Evolutionary conservation across 2,329 filamentous ascomycete species (phyloP), one percentile per base, ranked within the genome.

Genomic region (Talaromyces sp.): DNA sequence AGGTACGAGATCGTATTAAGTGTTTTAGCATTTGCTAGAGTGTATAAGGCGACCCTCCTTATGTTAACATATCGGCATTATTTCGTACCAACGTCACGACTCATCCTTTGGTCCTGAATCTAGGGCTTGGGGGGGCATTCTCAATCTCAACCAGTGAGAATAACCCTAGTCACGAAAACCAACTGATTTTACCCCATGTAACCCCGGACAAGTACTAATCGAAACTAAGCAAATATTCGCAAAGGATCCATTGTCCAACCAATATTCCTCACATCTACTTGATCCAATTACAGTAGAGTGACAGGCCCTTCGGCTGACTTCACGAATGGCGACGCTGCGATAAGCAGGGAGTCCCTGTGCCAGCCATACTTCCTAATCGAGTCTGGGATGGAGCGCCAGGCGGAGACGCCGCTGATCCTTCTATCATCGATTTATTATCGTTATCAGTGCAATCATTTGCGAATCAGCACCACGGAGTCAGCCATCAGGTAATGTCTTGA

Each of bases 321-420:
- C 54, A 28, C 54, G 54, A 57, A 57, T 57, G 18, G 33, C 54
- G 33, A 35, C 54, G 25, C 25, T 18, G 35, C 54, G 54, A 57
- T 57, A 57, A 57, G 54, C 35, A 39, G 28, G 33, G 33, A 56
- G 23, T 16, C 9, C n/a, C 14, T 31, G n/a, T 28, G 46, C 23
- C 21, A 48, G 12, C 12, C 31, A 21, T 5, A 35, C 18, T 56
- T 56, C 52, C 52, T 56, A 56, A 56, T 37, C 35, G 52, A 39
- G 52, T n/a, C 52, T 55, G 16, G 11, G 52, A 55, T 55, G 48
- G n/a, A 9, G 6, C 50, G n/a, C 31, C 33, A 37, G 35, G 54
- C 21, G 33, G 54, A 40, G 54, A 56, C 54, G 18, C 33, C 54
- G 54, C 12, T 40, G 37, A 40, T 56, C 54, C 21, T 21, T 56